These are phyloP conservation scores for Penicillium sp. DNA, from an alignment of 2,329 filamentous ascomycete species.

Conservation along the genomic window DNA sequence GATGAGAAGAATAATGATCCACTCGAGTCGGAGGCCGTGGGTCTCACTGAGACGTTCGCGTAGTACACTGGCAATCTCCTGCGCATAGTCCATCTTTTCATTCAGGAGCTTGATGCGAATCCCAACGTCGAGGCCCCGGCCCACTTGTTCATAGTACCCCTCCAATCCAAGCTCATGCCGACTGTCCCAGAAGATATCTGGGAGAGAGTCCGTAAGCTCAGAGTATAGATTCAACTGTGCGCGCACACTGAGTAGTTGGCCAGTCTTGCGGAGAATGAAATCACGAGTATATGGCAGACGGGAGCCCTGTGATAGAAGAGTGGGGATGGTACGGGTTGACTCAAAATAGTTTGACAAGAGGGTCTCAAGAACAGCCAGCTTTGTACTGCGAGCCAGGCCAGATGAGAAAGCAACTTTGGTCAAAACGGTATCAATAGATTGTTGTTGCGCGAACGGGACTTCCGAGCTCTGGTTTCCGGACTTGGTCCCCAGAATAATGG, in stretches of 20 bases:
- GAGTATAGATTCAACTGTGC: constrained; percentile 96
- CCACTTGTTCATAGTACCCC: constrained; percentile 92
- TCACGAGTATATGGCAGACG: constrained; percentile 64
- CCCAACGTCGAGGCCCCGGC: constrained; percentile 83
- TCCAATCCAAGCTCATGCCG: constrained; percentile 85
- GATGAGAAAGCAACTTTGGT: constrained; percentile 97
- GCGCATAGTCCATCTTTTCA: constrained; percentile 96
- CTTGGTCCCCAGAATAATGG: constrained; percentile 83
- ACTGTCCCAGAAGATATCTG: constrained; percentile 96
- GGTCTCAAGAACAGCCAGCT: constrained; percentile 86
- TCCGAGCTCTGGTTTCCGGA: constrained; percentile 28
- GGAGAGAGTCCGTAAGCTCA: constrained; percentile 89
- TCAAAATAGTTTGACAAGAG: constrained; percentile 81
- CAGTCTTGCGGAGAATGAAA: constrained; percentile 90
- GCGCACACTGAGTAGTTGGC: constrained; percentile 82
- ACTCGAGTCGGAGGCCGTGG: constrained; percentile 83
- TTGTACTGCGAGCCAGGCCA: constrained; percentile 86
- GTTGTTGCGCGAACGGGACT: constrained; percentile 25
- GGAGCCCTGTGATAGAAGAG: constrained; percentile 68
- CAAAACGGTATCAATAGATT: constrained; percentile 63
- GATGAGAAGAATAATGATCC: constrained; percentile 94
- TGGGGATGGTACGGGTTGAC: constrained; percentile 78
- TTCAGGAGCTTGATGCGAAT: constrained; percentile 89
- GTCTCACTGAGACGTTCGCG: constrained; percentile 87
- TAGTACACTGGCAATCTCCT: constrained; percentile 88